Evolutionary conservation across 441 rosid species (phyloP), one percentile per base, ranked within the genome.

Genomic region (Arabidopsis lyrata): DNA sequence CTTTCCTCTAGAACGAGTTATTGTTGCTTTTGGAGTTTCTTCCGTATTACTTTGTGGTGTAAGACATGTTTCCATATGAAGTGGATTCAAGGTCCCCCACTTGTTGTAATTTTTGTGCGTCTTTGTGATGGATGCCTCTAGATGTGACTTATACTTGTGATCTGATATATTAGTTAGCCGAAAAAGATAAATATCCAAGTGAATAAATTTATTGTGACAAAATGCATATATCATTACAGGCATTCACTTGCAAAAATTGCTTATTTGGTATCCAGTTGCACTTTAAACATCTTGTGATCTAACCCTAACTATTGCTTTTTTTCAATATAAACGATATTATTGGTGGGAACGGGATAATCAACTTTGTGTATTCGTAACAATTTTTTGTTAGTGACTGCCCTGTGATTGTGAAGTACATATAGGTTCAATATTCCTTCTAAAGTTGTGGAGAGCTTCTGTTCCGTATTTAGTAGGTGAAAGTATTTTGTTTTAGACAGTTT

Each of bases 111-210:
- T 65, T 57, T 35, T 14, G 15, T 65, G 53, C 22, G 57, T 56
- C 52, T 55, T 13, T 74, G 31, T 49, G 53, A 49, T 58, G 61
- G 52, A 35, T 66, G n/a, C 61, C 27, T 66, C 24, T 56, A 44
- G 72, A 27, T 58, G 34, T 66, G 66, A 66, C 24, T 49, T 65
- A 12, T 27, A 24, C 35, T 27, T 56, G 47, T 48, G 48, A 39
- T 41, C 27, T 50, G 34, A 31, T 58, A 1, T 29, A 31, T 48
- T 2, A 34, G n/a, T 14, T 54, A 54, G 35, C 29, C 14, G 14
- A n/a, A 42, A 66, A 31, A 54, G 22, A 7, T 55, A 44, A n/a
- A 54, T 54, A 18, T 16, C 15, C 3, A 52, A 3, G 32, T 54
- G 15, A 41, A 62, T 18, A 41, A n/a, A 10, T 15, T 58, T 44